Base-by-base conservation (phyloP, 345 rosid species). In the Citrus trifoliata region DNA sequence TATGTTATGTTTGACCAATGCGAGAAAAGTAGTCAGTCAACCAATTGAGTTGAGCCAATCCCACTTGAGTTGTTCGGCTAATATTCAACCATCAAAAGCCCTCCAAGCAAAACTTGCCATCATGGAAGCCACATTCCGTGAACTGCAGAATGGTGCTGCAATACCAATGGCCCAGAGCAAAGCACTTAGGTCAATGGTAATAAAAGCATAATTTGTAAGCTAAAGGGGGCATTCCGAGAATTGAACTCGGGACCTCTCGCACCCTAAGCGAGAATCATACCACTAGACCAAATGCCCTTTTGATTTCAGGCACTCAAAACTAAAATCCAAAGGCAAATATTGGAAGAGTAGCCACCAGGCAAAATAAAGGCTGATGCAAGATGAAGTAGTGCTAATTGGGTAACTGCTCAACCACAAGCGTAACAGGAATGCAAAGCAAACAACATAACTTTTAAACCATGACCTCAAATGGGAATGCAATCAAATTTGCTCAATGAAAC, bases 181-280 rank as follows among this genome's bases (percentile, higher is more conserved):
- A 42, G 48, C 48, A 42, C 48, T 10, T 42, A 10, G 14, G 48
- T 4, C 48, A 42, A 10, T 10, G 10, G 14, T 42, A 42, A 10
- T 42, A 42, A 10, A 42, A 42, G 48, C 48, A 10, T 42, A 10
- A 1, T 42, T 10, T 10, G 0, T 13, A 3, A 5, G 8, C 1
- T 3, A 6, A 0, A 4, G 6, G 88, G 88, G 86, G 85, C 82
- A 91, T 93, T 93, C 91, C 92, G 92, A 91, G 93, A 91, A 94
- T 93, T 75, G 93, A 91, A 93, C 93, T 89, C 88, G 90, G 95
- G 98, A 91, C 93, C 93, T 92, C 90, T 91, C 89, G 89, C 93
- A 93, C 93, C 94, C 92, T 75, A 92, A 94, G 97, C 92, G 91
- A 94, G 94, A 91, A 93, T 92, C 92, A 87, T 91, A 84, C 91